Conservation (phyloP, 495 filamentous ascomycete genomes). For the Penicillium pancosmium region DNA sequence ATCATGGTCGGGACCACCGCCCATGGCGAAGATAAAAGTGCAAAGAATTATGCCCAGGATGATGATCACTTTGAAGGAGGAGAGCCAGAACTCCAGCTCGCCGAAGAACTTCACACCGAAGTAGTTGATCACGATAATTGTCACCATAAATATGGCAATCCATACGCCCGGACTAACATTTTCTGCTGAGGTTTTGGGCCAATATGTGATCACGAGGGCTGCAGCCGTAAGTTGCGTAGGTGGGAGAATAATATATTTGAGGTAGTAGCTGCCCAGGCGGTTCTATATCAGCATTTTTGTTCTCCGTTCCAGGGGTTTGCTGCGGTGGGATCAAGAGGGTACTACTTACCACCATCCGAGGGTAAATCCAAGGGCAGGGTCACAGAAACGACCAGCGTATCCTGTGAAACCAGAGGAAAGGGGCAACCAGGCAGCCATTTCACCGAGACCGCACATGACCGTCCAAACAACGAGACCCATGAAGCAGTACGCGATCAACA, state of each 20-base stretch:
- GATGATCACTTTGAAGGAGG: conserved; percentile 71
- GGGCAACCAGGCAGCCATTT: conserved; percentile 72
- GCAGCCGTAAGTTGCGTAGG: conserved; percentile 83
- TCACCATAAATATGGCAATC: conserved; percentile 56
- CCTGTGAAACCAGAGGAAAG: conserved; percentile 62
- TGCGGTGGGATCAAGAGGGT: not conserved
- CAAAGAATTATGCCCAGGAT: conserved; percentile 69
- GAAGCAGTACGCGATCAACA: conserved; percentile 69
- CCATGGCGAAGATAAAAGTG: conserved; percentile 67
- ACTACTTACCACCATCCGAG: conserved; percentile 59
- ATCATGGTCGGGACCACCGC: conserved; percentile 73
- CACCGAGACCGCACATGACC: conserved; percentile 67
- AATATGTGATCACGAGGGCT: conserved; percentile 75
- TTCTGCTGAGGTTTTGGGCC: conserved; percentile 45
- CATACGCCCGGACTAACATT: conserved; percentile 53
- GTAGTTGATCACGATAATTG: conserved; percentile 57
- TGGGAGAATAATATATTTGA: conserved; percentile 71
- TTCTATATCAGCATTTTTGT: not conserved
- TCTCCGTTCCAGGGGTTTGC: no score
- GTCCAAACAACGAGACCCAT: conserved; percentile 65
- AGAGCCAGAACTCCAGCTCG: conserved; percentile 84
- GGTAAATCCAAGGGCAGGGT: conserved; percentile 70
- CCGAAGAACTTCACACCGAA: conserved; percentile 72
- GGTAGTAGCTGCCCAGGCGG: conserved; percentile 49
- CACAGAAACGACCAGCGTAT: conserved; percentile 64